Base-by-base conservation (phyloP, 2,329 filamentous ascomycete genomes). In the Didymella pomorum region DNA sequence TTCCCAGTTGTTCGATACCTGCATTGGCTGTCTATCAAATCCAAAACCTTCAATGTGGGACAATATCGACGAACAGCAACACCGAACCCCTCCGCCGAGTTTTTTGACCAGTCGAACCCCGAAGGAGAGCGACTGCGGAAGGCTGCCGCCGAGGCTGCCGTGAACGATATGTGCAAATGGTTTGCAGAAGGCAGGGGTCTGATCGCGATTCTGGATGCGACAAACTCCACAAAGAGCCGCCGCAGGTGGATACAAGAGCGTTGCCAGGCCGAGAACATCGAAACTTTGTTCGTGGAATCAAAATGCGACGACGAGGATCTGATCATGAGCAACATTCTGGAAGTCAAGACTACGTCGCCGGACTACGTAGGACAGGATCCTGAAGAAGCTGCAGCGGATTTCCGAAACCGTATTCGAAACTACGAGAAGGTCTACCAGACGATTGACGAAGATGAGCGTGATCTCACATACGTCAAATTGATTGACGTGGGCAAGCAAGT, bases 371-470 rank as follows among this genome's bases (percentile, higher is more conserved):
- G 93, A 54, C 93, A 97, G 77, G 95, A 99, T 74, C 95, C 95
- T 1, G 95, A 99, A 76, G 83, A 87, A 59, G 95, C 95, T 3
- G 95, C 93, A 11, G 85, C 88, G 56, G 95, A 99, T 77, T 99
- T 99, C 80, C 89, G 92, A 62, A 90, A 96, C 72, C 89, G 95
- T 62, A 99, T 99, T 73, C 88, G 90, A 71, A 97, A 97, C 79
- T 99, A 99, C 79, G 95, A 99, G 78, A 95, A 95, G 79, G 91
- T 96, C 26, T 99, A 99, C 79, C 87, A 96, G 80, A 94, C 92
- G 1, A 92, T 99, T 70, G 92, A 96, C 67, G 90, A 90, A 66
- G 90, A 96, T 64, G 94, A 98, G 82, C 87, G 86, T 67, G 84
- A 94, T 68, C 87, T 95, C 70, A 97, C 95, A 35, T 99, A 97